Evolutionary conservation across 805 yeast species (phyloP).

Genomic region (Hanseniaspora nectarophila): DNA sequence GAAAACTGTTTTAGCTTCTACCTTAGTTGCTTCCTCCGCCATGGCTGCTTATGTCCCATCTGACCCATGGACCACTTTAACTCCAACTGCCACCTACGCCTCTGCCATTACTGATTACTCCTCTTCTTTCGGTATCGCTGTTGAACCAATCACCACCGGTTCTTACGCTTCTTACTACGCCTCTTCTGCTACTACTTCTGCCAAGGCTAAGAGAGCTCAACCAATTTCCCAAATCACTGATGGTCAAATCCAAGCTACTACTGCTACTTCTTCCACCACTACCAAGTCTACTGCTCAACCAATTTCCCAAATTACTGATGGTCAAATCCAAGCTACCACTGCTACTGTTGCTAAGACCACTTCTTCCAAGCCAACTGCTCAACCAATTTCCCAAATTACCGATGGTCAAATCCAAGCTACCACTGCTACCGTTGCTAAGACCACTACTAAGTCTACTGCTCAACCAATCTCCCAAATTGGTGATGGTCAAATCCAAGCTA

Average conservation of each 20-base stretch:
- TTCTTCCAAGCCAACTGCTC: constrained; percentile 25
- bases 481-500: constrained; percentile 35
- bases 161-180: constrained; percentile 21
- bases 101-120: constrained; percentile 49
- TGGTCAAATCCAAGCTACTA: constrained; percentile 34
- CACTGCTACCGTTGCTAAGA: constrained; percentile 28
- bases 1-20: constrained; percentile 22
- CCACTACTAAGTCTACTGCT: constrained; percentile 24
- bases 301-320: constrained; percentile 39
- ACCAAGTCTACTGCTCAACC: constrained; percentile 22
- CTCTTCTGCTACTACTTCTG: constrained; percentile 27
- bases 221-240: constrained; percentile 39
- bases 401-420: constrained; percentile 49
- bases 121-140: constrained; percentile 56
- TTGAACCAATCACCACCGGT: constrained; percentile 36
- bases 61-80: constrained; percentile 57
- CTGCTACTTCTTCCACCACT: constrained; percentile 21
- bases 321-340: constrained; percentile 36
- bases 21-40: constrained; percentile 35
- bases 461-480: constrained; percentile 31
- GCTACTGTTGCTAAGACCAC: constrained; percentile 20
- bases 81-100: constrained; percentile 45
- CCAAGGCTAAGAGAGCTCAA: constrained; percentile 30
- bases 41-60: constrained; percentile 51
- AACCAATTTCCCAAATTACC: constrained; percentile 27